Evolutionary conservation across 1,139 yeast species (phyloP), one percentile per base, ranked within the genome.

Genomic region (Fermentozyma sake): DNA sequence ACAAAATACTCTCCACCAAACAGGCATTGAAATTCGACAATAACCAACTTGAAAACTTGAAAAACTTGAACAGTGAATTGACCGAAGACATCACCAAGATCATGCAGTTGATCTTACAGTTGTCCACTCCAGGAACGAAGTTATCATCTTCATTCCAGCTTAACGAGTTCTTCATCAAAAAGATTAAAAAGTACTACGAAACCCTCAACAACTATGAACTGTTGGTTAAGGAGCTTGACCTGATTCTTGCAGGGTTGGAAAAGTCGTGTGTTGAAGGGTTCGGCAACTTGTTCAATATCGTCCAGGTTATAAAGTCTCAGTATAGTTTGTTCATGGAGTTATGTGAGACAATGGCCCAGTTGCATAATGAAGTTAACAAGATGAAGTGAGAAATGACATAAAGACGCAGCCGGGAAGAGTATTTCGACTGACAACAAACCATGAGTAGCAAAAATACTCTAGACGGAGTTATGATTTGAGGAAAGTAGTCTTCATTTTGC

Each of bases 271-370:
- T 62, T 34, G 64, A 71, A 37, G 70, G 72, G 6, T 59, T 65
- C 33, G 74, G 73, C 24, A 75, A 76, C 12, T 61, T 80, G 32
- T 70, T 71, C 34, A 66, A 63, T 39, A 67, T 83, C 13, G 69
- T 80, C 16, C 68, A 68, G 25, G 82, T 95, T 1, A 68, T 91
- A 17, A 77, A 79, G 41, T 86, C 82, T 42, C 96, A 89, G 57
- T 86, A 86, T 53, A 67, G 70, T 31, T 65, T 89, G 38, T 89
- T 89, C 55, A 84, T 91, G 89, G 95, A 87, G 45, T 68, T 87
- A 28, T 89, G 96, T 33, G 94, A 87, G 55, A 72, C 79, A 18
- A 79, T 89, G 47, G 97, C 97, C 2, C 95, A 83, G 46, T 60
- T 86, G 29, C 97, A 91, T 56, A 87, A 81, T 42, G 78, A 76